Evolutionary conservation across 495 filamentous ascomycete genomes (phyloP), one percentile per base, ranked within the genome.

Genomic region (Daldinia loculata): DNA sequence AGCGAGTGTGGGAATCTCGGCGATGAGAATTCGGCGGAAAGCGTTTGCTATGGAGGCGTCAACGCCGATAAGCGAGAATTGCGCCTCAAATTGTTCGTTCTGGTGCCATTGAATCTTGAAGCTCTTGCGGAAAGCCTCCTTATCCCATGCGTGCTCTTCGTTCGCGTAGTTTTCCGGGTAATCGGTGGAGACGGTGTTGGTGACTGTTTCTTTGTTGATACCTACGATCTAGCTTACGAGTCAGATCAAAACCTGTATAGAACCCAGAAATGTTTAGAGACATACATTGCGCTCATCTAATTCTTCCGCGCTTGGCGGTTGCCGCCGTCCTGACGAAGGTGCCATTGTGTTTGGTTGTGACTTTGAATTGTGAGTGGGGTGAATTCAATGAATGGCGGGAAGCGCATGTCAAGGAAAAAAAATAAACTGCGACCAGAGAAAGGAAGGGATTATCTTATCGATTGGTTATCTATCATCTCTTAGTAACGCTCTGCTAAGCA

Each of bases 21-120:
- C 90, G 81, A 99, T 90, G 66, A 98, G 86, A 75, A 99, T 98
- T 52, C 96, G 92, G 70, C 96, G 95, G 85, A 98, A 97, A 75
- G 96, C 96, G 80, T 99, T 99, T 71, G 96, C 94, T 76, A 99
- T 90, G 61, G 92, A 87, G 71, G 96, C 94, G 75, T 99, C 94
- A 70, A 95, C 79, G 74, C 94, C 93, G 76, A 97, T 89, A 71
- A 98, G 88, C 22, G 94, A 97, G 84, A 98, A 98, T 36, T 90
- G 89, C 63, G 91, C 79, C 73, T 96, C 90, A 78, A 86, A 84
- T 43, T 86, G 86, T 32, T 89, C 84, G 79, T 93, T 93, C 57
- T 91, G 84, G 85, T 97, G 91, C 81, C 96, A 95, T 76, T 93
- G 83, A 77, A 99, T 85, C 19, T 81, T 77, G 79, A 97, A 89